phyloP scores from a whole-genome alignment of 129 eudicot species.

The Heracleum sosnowskyi region DNA sequence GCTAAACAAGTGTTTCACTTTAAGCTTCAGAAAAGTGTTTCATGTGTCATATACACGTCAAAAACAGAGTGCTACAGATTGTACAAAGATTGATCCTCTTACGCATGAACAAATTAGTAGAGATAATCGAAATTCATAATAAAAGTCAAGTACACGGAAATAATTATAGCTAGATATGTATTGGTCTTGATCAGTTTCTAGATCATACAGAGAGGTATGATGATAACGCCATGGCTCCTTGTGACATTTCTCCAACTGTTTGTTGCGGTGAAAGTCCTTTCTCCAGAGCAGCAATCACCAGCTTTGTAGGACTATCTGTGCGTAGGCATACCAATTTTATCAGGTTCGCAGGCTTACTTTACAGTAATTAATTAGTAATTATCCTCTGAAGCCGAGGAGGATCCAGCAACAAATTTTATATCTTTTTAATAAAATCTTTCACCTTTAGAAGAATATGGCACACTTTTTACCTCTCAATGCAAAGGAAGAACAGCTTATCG shows the following conservation, averaged over 20 bases:
- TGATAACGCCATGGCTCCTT: conserved; percentile 32
- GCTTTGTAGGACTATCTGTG: conserved; percentile 40
- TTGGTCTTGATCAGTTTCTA: neutral
- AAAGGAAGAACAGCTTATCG: neutral
- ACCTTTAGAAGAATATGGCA: neutral
- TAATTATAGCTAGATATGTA: neutral
- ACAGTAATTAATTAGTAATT: neutral
- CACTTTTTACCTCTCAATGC: neutral
- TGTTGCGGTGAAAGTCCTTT: conserved; percentile 42
- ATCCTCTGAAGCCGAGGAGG: neutral
- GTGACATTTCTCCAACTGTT: conserved; percentile 34
- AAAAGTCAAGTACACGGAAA: neutral
- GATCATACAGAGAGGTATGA: conserved; percentile 54
- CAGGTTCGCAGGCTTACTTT: neutral
- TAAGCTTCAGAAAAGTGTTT: neutral
- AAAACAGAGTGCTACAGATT: neutral
- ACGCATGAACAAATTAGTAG: neutral
- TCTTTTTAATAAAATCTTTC: neutral
- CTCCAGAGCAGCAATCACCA: conserved; percentile 21
- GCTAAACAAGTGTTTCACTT: neutral
- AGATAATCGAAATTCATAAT: neutral
- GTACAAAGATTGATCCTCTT: neutral
- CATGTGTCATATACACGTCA: neutral
- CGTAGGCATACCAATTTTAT: neutral
- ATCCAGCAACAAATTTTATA: neutral